Evolutionary conservation across 345 rosid genomes (phyloP).

Genomic region (Euclidium syriacum): DNA sequence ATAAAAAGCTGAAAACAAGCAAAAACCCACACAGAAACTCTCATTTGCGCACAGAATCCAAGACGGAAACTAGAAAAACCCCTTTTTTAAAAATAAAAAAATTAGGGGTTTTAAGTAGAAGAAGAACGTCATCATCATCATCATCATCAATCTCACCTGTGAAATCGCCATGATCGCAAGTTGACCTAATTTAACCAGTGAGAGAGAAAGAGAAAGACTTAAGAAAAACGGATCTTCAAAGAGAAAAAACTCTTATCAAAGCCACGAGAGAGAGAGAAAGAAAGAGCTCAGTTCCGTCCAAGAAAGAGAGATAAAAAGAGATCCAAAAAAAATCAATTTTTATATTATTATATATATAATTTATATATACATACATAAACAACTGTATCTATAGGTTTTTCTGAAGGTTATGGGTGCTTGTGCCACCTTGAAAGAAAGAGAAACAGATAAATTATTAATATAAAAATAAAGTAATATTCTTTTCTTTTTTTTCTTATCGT

Average conservation of each 20-base stretch:
- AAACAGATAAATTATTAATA: not conserved
- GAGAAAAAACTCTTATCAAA: conserved; percentile 17
- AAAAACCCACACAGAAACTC: not conserved
- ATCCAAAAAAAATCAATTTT: conserved; percentile 25
- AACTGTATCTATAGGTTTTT: conserved; percentile 16
- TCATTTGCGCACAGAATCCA: conserved; percentile 21
- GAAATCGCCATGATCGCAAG: conserved; percentile 20
- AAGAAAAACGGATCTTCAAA: conserved; percentile 23
- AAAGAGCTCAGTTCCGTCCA: conserved; percentile 25
- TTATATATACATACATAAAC: conserved; percentile 1
- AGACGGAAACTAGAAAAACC: conserved; percentile 15
- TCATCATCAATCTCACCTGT: too few species aligned
- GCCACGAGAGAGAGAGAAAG: conserved; percentile 11
- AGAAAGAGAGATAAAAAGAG: conserved; percentile 23
- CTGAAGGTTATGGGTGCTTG: conserved; percentile 31
- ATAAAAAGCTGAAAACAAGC: not conserved
- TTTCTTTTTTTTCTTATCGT: not conserved
- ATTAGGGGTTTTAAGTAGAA: conserved; percentile 34
- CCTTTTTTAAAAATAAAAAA: not conserved
- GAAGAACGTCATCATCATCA: too few species aligned
- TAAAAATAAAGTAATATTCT: not conserved
- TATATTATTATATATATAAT: conserved; percentile 18
- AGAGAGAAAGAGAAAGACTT: too few species aligned
- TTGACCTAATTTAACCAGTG: conserved; percentile 7
- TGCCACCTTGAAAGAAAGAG: conserved; percentile 28